phyloP scores from a whole-genome alignment of 2,329 filamentous ascomycete species.

The Fusarium kyushuense region DNA sequence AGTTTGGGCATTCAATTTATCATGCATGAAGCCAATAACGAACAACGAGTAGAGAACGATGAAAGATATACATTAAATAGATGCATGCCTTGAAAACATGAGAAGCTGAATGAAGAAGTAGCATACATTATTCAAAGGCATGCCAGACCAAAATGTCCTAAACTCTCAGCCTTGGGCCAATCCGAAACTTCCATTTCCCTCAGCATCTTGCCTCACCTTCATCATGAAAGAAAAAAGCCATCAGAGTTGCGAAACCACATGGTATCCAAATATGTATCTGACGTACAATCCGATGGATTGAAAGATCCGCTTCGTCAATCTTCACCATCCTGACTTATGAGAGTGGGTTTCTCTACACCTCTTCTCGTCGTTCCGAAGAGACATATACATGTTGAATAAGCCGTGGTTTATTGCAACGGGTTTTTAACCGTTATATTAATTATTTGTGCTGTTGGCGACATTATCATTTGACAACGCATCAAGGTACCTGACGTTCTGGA shows the following conservation, averaged over 20 bases:
- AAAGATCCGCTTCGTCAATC: not conserved
- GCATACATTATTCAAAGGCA: no score
- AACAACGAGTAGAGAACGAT: no score
- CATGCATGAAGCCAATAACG: no score
- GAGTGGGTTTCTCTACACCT: accelerated
- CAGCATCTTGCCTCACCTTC: not conserved
- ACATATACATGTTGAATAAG: not conserved
- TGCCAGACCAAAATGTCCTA: no score
- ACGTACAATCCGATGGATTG: accelerated
- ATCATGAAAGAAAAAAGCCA: not conserved
- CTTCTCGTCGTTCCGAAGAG: not conserved
- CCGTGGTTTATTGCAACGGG: accelerated
- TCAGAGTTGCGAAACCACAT: not conserved
- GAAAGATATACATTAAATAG: no score
- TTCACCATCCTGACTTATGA: not conserved
- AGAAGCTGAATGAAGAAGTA: no score
- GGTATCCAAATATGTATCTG: not conserved
- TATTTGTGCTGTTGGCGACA: not conserved
- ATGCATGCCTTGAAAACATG: no score
- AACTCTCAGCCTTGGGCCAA: not conserved
- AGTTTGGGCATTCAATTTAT: no score
- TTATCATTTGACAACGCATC: not conserved
- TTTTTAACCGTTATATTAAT: accelerated
- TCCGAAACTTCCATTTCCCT: not conserved
- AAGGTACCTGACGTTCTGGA: not conserved